Base-by-base conservation (phyloP, 495 filamentous ascomycete genomes). In the Hyaloscypha variabilis region DNA sequence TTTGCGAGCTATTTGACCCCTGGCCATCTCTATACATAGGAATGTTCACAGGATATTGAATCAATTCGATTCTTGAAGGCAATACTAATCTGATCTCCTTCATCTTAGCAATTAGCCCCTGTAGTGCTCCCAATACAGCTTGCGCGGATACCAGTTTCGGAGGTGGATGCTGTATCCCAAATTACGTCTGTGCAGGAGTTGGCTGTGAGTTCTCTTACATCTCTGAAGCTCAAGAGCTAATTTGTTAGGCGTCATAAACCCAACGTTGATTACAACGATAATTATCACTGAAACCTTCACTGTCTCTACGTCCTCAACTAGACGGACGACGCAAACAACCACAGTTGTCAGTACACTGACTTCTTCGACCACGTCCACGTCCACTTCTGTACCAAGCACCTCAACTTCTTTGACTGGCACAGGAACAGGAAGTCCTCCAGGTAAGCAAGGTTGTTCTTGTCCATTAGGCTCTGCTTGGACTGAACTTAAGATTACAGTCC, bases 161-260 rank as follows among this genome's bases (percentile, higher is more conserved):
- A 4, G 93, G 93, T 1, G 94, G 94, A 1, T 98, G 94, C 69
- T 98, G 94, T 73, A 88, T 96, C 54, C 82, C 89, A 1, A 91
- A 90, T 1, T 97, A 88, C 72, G 81, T 82, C 2, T 98, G 94
- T 74, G 83, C 87, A n/a, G 83, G 83, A 28, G 81, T 90, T 39
- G 95, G 94, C 23, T 98, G 94, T 92, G 72, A 85, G 72, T 73
- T 60, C 46, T 19, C 50, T 24, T 0, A 17, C 10, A 24, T 8
- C 17, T 50, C 24, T 56, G 26, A 29, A 10, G 31, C 0, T n/a
- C 29, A 13, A 29, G 25, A 25, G n/a, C 63, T 68, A 64, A 71
- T 42, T 19, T 60, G 23, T 26, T 31, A 23, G 28, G 69, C 64
- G 70, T 77, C 57, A 69, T 77, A 21, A 81, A 80, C 46, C 60